Conservation (phyloP, 768 basidiomycete genomes). For the Candolleomyces eurysporus region DNA sequence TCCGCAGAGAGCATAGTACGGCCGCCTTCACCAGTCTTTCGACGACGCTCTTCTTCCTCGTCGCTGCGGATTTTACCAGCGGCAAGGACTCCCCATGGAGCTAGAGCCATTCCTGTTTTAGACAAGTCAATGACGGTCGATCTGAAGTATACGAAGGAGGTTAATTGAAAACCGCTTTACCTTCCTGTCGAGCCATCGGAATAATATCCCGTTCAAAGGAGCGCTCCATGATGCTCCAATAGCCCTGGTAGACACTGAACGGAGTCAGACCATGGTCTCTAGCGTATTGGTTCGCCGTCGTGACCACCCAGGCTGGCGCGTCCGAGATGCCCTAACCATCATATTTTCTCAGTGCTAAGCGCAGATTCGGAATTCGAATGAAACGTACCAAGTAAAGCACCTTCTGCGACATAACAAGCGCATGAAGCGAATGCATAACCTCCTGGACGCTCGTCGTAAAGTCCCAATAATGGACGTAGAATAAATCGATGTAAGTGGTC, state of each 20-base stretch:
- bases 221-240: conserved; percentile 42
- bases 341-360: not conserved
- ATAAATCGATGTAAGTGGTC: conserved; percentile 31
- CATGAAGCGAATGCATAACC: conserved; percentile 51
- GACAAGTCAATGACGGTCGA: not conserved
- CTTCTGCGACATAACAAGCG: conserved; percentile 47
- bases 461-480: conserved; percentile 51
- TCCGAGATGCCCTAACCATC: conserved; percentile 35
- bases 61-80: conserved; percentile 51
- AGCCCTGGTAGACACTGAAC: conserved; percentile 53
- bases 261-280: conserved; percentile 44
- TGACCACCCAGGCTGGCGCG: conserved; percentile 47
- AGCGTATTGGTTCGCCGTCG: conserved; percentile 49
- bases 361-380: not conserved
- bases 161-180: conserved; percentile 14
- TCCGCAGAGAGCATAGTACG: conserved; percentile 24
- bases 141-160: too few relatives aligned
- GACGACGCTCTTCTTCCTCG: conserved; percentile 36
- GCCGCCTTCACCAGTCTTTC: conserved; percentile 36
- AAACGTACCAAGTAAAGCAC: conserved; percentile 39
- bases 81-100: conserved; percentile 33
- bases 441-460: conserved; percentile 48
- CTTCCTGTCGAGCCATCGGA: conserved; percentile 41
- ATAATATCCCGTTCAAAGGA: conserved; percentile 55
- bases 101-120: conserved; percentile 22